phyloP scores from a whole-genome alignment of 352 stramenopile species.

The Blastocystis sp. region DNA sequence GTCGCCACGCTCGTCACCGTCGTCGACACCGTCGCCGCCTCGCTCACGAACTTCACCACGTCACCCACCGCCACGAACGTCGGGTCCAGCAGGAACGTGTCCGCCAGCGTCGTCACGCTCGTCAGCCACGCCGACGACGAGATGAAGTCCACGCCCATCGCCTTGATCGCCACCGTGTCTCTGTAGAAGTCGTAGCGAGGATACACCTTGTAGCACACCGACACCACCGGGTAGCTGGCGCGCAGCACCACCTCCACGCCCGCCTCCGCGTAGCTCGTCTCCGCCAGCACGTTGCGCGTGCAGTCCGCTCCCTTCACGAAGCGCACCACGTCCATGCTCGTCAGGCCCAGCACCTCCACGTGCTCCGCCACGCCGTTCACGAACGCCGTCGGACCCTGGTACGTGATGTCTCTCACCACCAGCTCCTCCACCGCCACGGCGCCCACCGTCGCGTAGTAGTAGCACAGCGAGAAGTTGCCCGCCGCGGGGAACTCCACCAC shows the following conservation, averaged over 20 bases:
- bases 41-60: constrained; percentile 9
- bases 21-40: not conserved
- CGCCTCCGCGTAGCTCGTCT: constrained; percentile 10
- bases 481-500: constrained; percentile 3
- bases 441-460: constrained; percentile 58
- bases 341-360: constrained; percentile 23
- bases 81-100: constrained; percentile 60
- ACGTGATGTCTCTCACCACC: constrained; percentile 8
- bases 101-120: constrained; percentile 1
- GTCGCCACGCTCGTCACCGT: constrained; percentile 4
- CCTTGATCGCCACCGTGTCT: not conserved
- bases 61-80: constrained; percentile 43
- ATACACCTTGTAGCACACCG: constrained; percentile 59
- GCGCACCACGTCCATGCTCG: constrained; percentile 11
- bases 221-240: constrained; percentile 11
- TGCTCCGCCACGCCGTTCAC: constrained; percentile 52
- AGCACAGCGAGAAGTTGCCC: constrained; percentile 52
- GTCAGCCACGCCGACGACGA: constrained; percentile 55
- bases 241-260: constrained; percentile 41
- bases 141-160: constrained; percentile 51
- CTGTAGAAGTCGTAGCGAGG: constrained; percentile 7
- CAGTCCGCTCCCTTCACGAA: constrained; percentile 43
- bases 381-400: constrained; percentile 43
- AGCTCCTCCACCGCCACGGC: not conserved
- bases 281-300: constrained; percentile 13